A percentile compares a stretch with the other conserved stretches of the same genome.
Evolutionary conservation across 345 rosid species (phyloP).

Genomic region (Citrus medica): DNA sequence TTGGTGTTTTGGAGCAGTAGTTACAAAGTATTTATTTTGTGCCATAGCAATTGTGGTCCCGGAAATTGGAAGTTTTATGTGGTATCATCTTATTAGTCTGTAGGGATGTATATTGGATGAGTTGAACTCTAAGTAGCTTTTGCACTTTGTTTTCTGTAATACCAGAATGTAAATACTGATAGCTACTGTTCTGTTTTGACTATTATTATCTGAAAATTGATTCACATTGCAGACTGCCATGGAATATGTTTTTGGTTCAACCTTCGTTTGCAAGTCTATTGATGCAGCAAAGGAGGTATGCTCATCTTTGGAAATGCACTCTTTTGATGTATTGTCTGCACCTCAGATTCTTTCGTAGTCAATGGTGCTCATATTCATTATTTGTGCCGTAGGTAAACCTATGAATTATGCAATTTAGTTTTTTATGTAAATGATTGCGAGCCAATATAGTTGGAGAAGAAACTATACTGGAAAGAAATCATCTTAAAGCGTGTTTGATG

Average conservation of each 20-base stretch:
- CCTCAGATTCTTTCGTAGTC: not conserved
- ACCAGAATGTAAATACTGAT: slow-evolving; percentile 7
- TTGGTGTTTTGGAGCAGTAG: not conserved
- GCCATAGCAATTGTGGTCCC: not conserved
- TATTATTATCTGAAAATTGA: slow-evolving; percentile 10
- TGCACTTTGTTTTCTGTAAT: not conserved
- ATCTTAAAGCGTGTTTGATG: not conserved
- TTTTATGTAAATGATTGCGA: not conserved
- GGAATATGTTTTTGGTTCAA: slow-evolving; percentile 94
- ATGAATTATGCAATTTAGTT: not conserved
- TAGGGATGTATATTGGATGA: not conserved
- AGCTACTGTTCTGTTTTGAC: not conserved
- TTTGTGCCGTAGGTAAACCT: not conserved
- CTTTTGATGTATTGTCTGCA: not conserved
- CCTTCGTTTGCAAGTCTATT: slow-evolving; percentile 83
- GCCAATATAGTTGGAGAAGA: not conserved
- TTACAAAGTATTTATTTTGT: not conserved
- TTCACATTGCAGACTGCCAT: slow-evolving; percentile 71
- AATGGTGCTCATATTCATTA: not conserved
- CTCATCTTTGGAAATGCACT: not conserved
- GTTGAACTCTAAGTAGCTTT: not conserved
- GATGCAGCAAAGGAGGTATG: slow-evolving; percentile 91
- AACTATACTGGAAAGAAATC: not conserved
- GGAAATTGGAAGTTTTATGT: not conserved
- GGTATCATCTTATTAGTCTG: not conserved